A percentile compares a stretch with the other conserved stretches of the same genome.
phyloP scores from a whole-genome alignment of 2,329 filamentous ascomycete species.

The Sphaerostilbella broomeana region DNA sequence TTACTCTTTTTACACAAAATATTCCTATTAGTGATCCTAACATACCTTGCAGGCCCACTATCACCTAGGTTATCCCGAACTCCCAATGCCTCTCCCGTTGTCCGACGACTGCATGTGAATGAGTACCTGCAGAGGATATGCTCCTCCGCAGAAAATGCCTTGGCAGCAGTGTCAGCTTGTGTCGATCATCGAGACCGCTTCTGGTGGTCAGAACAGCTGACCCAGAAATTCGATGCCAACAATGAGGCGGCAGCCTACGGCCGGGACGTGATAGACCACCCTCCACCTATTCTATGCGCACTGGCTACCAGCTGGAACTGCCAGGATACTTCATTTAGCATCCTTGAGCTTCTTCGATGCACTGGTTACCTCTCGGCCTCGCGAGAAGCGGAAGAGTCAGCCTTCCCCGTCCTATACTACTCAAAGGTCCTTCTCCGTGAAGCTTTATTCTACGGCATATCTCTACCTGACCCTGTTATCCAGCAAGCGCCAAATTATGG shows the following conservation, averaged over 20 bases:
- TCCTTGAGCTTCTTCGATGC: constrained; percentile 46
- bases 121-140: constrained; percentile 44
- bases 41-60: constrained; percentile 31
- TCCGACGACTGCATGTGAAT: constrained; percentile 44
- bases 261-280: constrained; percentile 31
- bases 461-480: constrained; percentile 41
- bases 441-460: constrained; percentile 46
- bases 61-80: constrained; percentile 45
- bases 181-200: constrained; percentile 51
- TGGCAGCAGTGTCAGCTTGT: constrained; percentile 36
- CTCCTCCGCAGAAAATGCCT: constrained; percentile 32
- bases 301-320: constrained; percentile 48
- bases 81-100: constrained; percentile 44
- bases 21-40: constrained; percentile 15
- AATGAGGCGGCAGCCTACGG: constrained; percentile 14
- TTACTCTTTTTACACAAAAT: not conserved
- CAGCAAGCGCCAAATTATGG: constrained; percentile 24
- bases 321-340: constrained; percentile 41
- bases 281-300: constrained; percentile 44
- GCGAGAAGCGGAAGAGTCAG: constrained; percentile 42
- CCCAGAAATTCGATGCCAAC: constrained; percentile 20
- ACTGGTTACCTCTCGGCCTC: constrained; percentile 43
- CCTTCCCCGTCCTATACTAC: constrained; percentile 45
- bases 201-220: constrained; percentile 51
- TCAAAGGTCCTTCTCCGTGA: constrained; percentile 52